Evolutionary conservation across 257 asterid species (phyloP).

Genomic region (Nicotiana benthamiana): DNA sequence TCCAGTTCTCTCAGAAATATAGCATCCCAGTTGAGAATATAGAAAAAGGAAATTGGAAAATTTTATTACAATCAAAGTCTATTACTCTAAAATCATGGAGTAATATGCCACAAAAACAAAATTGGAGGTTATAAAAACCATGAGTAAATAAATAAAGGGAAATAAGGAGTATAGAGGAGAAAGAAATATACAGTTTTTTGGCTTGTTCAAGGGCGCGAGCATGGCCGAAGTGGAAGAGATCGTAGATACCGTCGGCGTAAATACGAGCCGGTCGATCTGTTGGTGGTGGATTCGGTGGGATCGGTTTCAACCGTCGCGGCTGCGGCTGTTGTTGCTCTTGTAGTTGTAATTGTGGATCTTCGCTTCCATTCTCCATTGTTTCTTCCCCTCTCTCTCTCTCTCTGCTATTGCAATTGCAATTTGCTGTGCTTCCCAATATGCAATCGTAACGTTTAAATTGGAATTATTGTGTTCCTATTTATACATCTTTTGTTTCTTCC

Average conservation of each 20-base stretch:
- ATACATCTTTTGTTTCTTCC: not conserved
- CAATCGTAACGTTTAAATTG: not conserved
- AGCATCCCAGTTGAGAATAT: not conserved
- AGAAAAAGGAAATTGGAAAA: not conserved
- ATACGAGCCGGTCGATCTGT: constrained; percentile 81
- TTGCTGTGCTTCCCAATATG: not conserved
- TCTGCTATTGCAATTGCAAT: not conserved
- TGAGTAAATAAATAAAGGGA: not conserved
- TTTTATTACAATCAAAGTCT: not conserved
- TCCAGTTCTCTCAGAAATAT: not conserved
- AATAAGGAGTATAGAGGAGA: not conserved
- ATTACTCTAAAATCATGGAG: not conserved
- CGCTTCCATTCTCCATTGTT: constrained; percentile 8
- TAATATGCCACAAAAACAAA: not conserved
- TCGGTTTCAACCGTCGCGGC: constrained; percentile 13
- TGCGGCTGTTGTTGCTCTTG: not conserved
- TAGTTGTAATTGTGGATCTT: not conserved
- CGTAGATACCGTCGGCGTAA: constrained; percentile 96
- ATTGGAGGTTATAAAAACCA: not conserved
- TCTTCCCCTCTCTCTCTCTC: not conserved
- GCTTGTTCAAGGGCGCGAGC: constrained; percentile 99
- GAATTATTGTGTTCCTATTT: not conserved
- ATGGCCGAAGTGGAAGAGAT: constrained; percentile 97
- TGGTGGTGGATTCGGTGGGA: constrained; percentile 21
- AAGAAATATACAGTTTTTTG: constrained; percentile 42